These are phyloP conservation scores for Gastrolobium villosum DNA, from an alignment of 306 rosid species.

Conservation along the genomic window DNA sequence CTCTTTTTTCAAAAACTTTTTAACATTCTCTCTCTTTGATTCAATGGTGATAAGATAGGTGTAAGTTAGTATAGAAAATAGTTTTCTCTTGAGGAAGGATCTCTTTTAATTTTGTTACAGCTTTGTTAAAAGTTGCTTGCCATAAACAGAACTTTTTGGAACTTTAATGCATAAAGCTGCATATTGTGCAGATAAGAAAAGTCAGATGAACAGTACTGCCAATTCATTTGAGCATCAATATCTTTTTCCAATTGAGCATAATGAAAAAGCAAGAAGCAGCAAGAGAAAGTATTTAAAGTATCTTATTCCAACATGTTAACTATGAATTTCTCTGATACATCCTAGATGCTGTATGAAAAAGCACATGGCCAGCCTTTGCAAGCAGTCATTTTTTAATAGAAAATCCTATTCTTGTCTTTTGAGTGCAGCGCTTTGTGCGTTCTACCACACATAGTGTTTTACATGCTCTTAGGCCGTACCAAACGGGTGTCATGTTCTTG, in stretches of 20 bases:
- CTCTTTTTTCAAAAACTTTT: too few species aligned
- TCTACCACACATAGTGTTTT: too few species aligned
- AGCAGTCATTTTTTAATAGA: background rate
- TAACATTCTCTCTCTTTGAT: too few species aligned
- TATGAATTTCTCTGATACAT: background rate
- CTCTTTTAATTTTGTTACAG: background rate
- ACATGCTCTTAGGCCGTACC: too few species aligned
- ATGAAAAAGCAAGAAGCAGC: conserved; percentile 20
- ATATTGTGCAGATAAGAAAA: conserved; percentile 25
- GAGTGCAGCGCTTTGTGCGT: background rate
- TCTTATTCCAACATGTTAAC: conserved; percentile 33
- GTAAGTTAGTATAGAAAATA: too few species aligned
- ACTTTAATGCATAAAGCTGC: conserved; percentile 41
- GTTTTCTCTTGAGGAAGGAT: too few species aligned
- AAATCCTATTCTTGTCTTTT: conserved; percentile 20
- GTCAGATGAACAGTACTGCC: conserved; percentile 20
- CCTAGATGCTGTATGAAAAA: conserved; percentile 27
- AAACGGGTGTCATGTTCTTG: too few species aligned
- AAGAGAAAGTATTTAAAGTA: conserved; percentile 4
- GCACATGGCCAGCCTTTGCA: conserved; percentile 48
- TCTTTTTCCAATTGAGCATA: conserved; percentile 3
- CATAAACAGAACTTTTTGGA: conserved; percentile 14
- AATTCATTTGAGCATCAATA: conserved; percentile 8
- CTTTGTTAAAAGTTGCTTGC: background rate
- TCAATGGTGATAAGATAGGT: too few species aligned